Evolutionary conservation across 495 filamentous ascomycete genomes (phyloP).

Genomic region (Aspergillus egyptiacus): DNA sequence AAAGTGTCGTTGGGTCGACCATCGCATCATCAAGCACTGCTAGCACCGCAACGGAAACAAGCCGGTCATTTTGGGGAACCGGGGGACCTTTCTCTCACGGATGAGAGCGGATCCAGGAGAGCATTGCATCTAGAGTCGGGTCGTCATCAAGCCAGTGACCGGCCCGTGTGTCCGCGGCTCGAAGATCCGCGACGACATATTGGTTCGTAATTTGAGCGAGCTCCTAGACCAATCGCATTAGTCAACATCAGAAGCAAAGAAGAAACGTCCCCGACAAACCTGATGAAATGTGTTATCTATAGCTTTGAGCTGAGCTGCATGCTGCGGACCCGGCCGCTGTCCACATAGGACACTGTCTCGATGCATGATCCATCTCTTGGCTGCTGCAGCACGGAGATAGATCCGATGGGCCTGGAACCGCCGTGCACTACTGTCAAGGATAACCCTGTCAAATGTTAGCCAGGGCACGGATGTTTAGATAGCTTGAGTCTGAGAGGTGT

Average conservation of each 20-base stretch:
- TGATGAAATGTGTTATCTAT: constrained; percentile 54
- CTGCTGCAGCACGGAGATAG: constrained; percentile 71
- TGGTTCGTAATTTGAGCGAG: constrained; percentile 63
- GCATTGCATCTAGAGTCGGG: constrained; percentile 45
- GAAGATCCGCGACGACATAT: constrained; percentile 57
- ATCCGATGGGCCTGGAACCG: constrained; percentile 83
- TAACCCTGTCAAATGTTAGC: constrained; percentile 51
- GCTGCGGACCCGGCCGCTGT: constrained; percentile 51
- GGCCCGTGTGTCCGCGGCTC: constrained; percentile 55
- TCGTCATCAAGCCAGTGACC: constrained; percentile 73
- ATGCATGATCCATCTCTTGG: constrained; percentile 72
- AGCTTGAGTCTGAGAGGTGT: constrained; percentile 17
- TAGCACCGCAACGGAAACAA: too few species aligned
- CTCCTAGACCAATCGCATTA: constrained; percentile 43
- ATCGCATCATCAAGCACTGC: constrained; percentile 4
- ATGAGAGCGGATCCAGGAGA: constrained; percentile 40
- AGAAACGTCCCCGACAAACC: constrained; percentile 43
- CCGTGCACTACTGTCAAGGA: constrained; percentile 70
- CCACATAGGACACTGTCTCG: constrained; percentile 62
- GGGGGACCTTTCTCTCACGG: constrained; percentile 22
- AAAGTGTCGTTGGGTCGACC: constrained; percentile 10
- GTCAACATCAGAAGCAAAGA: background rate
- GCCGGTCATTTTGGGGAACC: too few species aligned
- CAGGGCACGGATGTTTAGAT: background rate
- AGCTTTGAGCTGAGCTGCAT: constrained; percentile 52